phyloP scores from a whole-genome alignment of 257 asterid genomes.

The Apocynum venetum region DNA sequence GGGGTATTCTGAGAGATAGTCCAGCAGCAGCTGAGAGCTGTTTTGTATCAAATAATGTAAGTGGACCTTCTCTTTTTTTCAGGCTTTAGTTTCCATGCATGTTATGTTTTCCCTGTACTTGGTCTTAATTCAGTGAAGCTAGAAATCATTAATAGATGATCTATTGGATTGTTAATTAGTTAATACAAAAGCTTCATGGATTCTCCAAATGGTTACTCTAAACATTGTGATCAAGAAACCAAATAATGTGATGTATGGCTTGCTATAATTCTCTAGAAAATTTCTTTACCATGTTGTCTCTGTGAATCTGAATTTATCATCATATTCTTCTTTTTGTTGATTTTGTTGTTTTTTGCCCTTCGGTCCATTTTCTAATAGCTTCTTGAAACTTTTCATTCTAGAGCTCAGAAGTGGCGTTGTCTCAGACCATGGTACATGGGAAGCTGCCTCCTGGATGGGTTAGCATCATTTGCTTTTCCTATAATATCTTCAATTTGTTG shows the following conservation, averaged over 20 bases:
- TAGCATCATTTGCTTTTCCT: conserved; percentile 35
- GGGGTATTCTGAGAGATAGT: conserved; percentile 79
- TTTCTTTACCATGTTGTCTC: background rate
- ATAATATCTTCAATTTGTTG: background rate
- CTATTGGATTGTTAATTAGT: background rate
- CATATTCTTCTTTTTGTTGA: background rate
- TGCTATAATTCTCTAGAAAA: background rate
- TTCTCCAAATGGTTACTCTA: background rate
- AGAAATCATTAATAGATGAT: background rate
- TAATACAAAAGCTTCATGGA: background rate
- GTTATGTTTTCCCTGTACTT: conserved; percentile 5
- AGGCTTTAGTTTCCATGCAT: conserved; percentile 8
- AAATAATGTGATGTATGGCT: background rate
- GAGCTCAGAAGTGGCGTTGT: conserved; percentile 47
- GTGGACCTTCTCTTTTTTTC: conserved; percentile 21
- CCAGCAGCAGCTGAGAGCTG: conserved; percentile 25
- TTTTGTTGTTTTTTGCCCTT: background rate
- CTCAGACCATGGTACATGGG: conserved; percentile 41
- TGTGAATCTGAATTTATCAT: background rate
- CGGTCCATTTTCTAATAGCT: conserved; percentile 3
- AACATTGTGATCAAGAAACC: background rate
- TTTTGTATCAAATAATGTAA: conserved; percentile 38
- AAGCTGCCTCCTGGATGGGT: conserved; percentile 90
- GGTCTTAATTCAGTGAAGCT: background rate
- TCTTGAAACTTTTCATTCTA: conserved; percentile 30